These are phyloP conservation scores for Nakaseomyces bracarensis DNA, from an alignment of 1,139 yeast species.

Conservation along the genomic window DNA sequence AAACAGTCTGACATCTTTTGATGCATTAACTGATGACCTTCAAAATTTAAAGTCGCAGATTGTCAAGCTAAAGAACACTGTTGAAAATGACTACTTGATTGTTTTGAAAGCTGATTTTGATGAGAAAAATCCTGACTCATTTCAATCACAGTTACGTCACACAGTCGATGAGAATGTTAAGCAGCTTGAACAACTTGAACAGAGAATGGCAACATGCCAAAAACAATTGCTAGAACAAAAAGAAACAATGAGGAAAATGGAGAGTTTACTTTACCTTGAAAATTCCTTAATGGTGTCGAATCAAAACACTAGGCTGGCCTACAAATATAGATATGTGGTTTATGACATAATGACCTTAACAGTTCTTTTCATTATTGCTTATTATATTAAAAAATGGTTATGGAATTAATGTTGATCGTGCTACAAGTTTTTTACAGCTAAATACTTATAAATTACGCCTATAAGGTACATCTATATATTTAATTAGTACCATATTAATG, in stretches of 20 bases:
- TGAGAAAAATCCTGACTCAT: constrained; percentile 13
- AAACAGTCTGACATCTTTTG: constrained; percentile 14
- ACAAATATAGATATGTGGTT: constrained; percentile 19
- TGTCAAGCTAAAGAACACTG: constrained; percentile 9
- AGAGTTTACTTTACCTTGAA: constrained; percentile 17
- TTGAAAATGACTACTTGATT: constrained; percentile 13
- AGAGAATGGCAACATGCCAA: constrained; percentile 16
- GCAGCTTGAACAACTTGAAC: constrained; percentile 17
- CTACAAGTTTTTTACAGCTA: not conserved
- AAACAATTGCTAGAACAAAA: constrained; percentile 52
- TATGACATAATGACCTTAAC: constrained; percentile 17
- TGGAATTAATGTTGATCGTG: not conserved
- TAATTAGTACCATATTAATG: too few species aligned
- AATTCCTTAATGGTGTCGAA: constrained; percentile 21
- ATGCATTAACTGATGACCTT: constrained; percentile 13
- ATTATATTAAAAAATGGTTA: constrained; percentile 8
- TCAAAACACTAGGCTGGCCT: constrained; percentile 16
- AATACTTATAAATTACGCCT: too few species aligned
- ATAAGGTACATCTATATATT: too few species aligned
- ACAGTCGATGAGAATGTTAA: constrained; percentile 13
- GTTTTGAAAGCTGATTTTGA: constrained; percentile 16
- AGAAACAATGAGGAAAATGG: constrained; percentile 54
- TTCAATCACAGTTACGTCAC: constrained; percentile 12
- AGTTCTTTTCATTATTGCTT: constrained; percentile 7
- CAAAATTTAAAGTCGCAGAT: constrained; percentile 12